Evolutionary conservation across 2,329 filamentous ascomycete species (phyloP).

Genomic region (Mycosphaerella sp.): DNA sequence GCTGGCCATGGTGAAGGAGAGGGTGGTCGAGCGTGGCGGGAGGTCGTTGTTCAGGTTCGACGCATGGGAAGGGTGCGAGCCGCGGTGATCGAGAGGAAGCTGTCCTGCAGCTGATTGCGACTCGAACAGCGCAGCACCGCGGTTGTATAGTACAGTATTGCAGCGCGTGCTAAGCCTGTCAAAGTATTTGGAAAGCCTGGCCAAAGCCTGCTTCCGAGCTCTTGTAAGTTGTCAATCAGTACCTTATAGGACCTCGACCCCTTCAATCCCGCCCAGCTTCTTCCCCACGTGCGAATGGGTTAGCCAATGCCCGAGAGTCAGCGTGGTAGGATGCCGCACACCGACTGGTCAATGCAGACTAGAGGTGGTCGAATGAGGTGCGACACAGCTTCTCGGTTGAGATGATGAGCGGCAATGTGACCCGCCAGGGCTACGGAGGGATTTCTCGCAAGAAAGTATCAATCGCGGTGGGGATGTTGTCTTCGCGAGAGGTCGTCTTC

Average conservation of each 20-base stretch:
- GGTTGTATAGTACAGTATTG: slow-evolving; percentile 2
- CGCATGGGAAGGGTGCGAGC: slow-evolving; percentile 2
- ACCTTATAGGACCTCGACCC: no score
- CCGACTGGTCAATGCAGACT: not conserved
- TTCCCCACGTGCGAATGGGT: not conserved
- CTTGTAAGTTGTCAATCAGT: no score
- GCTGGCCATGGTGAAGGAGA: slow-evolving; percentile 18
- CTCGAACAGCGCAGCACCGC: not conserved
- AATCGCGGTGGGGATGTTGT: not conserved
- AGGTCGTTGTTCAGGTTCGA: slow-evolving; percentile 6
- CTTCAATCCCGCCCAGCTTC: not conserved
- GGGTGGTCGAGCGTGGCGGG: not conserved
- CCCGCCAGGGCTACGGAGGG: not conserved
- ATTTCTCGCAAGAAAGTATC: not conserved
- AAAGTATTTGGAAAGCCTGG: not conserved
- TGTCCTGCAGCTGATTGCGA: slow-evolving; percentile 3
- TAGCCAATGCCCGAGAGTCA: not conserved
- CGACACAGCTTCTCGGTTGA: not conserved
- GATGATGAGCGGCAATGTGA: not conserved
- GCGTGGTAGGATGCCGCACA: not conserved
- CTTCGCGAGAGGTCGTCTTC: not conserved
- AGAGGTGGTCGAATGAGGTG: not conserved
- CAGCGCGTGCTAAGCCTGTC: not conserved
- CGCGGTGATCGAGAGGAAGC: not conserved
- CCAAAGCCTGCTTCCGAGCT: not conserved